Evolutionary conservation across 805 yeast genomes (phyloP).

Genomic region (Pichia californica): DNA sequence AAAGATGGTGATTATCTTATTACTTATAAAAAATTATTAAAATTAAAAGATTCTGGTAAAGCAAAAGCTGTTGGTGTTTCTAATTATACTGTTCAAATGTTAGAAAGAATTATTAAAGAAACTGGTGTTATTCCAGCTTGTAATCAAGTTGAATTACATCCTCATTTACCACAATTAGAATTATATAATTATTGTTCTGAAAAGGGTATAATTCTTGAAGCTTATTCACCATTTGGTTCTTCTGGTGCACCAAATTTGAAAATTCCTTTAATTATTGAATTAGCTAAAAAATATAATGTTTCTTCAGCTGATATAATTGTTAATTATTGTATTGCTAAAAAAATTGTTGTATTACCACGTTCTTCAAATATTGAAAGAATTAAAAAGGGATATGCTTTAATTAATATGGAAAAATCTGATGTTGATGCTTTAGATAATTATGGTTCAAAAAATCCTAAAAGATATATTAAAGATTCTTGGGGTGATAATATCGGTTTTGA

Average conservation of each 20-base stretch:
- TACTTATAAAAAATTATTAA: slow-evolving; percentile 66
- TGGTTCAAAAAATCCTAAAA: slow-evolving; percentile 28
- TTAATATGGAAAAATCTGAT: slow-evolving; percentile 34
- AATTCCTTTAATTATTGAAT: slow-evolving; percentile 39
- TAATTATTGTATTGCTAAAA: slow-evolving; percentile 59
- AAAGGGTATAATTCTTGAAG: slow-evolving; percentile 38
- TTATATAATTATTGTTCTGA: slow-evolving; percentile 33
- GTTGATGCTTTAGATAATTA: slow-evolving; percentile 24
- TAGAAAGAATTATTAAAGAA: slow-evolving; percentile 36
- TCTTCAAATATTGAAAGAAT: slow-evolving; percentile 65
- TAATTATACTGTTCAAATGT: slow-evolving; percentile 37
- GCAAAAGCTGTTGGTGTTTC: slow-evolving; percentile 54
- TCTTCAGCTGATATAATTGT: slow-evolving; percentile 50
- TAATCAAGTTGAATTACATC: slow-evolving; percentile 50
- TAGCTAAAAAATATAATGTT: slow-evolving; percentile 52
- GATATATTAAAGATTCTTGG: slow-evolving; percentile 27
- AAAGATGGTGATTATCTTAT: slow-evolving; percentile 80
- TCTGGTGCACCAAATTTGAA: slow-evolving; percentile 58
- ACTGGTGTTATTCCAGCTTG: slow-evolving; percentile 46
- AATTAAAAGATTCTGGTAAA: slow-evolving; percentile 47
- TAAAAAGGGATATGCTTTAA: slow-evolving; percentile 30
- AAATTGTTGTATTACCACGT: slow-evolving; percentile 60
- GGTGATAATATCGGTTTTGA: slow-evolving; percentile 30
- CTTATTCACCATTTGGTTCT: slow-evolving; percentile 62
- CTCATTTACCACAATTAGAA: slow-evolving; percentile 36